Conservation (phyloP, 139 green algal genomes). For the Chlamydomonas schloesseri region DNA sequence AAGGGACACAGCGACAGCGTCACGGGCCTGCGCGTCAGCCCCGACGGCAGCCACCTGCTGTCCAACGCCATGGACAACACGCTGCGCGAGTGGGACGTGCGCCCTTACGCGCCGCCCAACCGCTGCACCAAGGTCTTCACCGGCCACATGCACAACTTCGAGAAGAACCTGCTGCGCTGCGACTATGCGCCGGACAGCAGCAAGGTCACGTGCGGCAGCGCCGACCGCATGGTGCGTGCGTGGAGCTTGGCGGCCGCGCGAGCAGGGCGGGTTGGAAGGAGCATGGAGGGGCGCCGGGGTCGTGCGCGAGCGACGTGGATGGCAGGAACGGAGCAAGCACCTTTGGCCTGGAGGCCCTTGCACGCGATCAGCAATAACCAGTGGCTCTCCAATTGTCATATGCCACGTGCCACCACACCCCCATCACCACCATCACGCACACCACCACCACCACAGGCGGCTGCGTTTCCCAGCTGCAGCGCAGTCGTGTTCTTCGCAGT, state of each 20-base stretch:
- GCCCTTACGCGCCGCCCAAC: conserved; percentile 91
- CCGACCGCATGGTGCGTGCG: conserved; percentile 85
- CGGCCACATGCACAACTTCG: conserved; percentile 92
- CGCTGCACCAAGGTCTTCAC: conserved; percentile 81
- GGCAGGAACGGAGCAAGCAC: too few species aligned
- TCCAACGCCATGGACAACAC: conserved; percentile 98
- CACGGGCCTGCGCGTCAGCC: conserved; percentile 87
- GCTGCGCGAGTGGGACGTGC: conserved; percentile 81
- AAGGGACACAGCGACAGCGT: conserved; percentile 83
- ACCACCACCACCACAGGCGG: too few species aligned
- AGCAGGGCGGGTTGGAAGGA: conserved; percentile 46
- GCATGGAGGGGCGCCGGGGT: too few species aligned
- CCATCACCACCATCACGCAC: too few species aligned
- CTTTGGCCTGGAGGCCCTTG: too few species aligned
- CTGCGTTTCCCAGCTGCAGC: too few species aligned
- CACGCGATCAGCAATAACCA: too few species aligned
- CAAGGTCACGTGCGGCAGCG: conserved; percentile 84
- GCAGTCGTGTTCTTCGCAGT: too few species aligned
- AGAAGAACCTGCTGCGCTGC: conserved; percentile 94
- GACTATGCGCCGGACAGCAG: conserved; percentile 90
- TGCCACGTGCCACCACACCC: too few species aligned
- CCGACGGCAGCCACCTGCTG: conserved; percentile 91
- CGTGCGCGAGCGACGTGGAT: too few species aligned
- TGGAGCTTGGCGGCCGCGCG: conserved; percentile 78
- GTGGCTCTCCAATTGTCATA: too few species aligned